Base-by-base conservation (phyloP, 2,329 filamentous ascomycete species). In the Trichoderma lentiforme region DNA sequence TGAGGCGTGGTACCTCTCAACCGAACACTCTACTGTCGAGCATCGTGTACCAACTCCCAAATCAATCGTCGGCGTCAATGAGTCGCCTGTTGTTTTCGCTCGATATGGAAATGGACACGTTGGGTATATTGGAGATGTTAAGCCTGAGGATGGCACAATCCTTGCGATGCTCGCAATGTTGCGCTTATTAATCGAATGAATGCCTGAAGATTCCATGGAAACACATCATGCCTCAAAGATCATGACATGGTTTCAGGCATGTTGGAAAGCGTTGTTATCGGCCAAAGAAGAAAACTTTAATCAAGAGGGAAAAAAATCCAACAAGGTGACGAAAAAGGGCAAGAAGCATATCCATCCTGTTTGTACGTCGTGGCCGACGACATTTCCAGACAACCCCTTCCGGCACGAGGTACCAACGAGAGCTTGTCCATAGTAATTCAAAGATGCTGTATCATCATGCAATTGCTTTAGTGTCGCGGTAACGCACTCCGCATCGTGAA, bases 81-180 rank as follows among this genome's bases (percentile, higher is more conserved):
- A 78, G 67, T 72, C 75, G 4, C 72, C 78, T n/a, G 73, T 78
- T 18, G 74, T 73, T 57, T 74, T 79, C 36, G 74, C 76, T 5
- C 70, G 73, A 21, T 76, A 78, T 66, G 79, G 77, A n/a, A 58
- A 75, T 30, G 79, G 79, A 53, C 77, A 71, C 39, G 72, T 79
- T 26, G 77, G 78, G n/a, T 80, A 77, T 70, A 69, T 79, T 39
- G 79, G 78, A 47, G 79, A 80, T 61, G 74, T 78, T 15, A 77
- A 76, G 62, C 73, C 71, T 3, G 78, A 79, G 70, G 64, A 73
- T 12, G 76, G 73, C 8, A 77, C 76, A n/a, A 67, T 75, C 57
- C 61, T 62, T 9, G 76, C 75, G 21, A 64, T 79, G 47, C 75
- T 80, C 14, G 79, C 74, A 15, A 79, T 81, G 79, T 73, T 76